phyloP scores from a whole-genome alignment of 1,284 basidiomycete species.

The Amylostereum areolatum region DNA sequence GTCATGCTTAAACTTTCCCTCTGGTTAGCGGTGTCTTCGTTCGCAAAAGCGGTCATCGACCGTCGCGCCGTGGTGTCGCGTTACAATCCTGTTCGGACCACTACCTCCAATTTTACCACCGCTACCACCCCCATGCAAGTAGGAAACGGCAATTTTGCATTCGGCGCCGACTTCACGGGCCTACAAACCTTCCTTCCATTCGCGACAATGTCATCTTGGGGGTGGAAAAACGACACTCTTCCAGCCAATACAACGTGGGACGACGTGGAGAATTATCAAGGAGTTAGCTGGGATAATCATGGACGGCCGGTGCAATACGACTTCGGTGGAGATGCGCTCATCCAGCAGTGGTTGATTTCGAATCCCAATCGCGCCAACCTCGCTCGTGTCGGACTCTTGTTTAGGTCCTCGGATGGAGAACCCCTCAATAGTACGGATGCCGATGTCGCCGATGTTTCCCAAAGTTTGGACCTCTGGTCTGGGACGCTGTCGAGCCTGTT shows the following conservation, averaged over 20 bases:
- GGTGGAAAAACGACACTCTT: slow-evolving; percentile 56
- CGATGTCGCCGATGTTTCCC: slow-evolving; percentile 29
- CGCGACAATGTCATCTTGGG: slow-evolving; percentile 54
- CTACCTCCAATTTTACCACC: slow-evolving; percentile 25
- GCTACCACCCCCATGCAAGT: slow-evolving; percentile 49
- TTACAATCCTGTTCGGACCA: slow-evolving; percentile 48
- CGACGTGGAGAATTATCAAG: slow-evolving; percentile 43
- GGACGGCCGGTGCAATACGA: slow-evolving; percentile 45
- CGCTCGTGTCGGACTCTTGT: slow-evolving; percentile 43
- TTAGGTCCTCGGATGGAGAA: slow-evolving; percentile 26
- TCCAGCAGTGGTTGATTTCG: slow-evolving; percentile 51
- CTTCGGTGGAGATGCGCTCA: slow-evolving; percentile 40
- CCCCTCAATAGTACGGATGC: slow-evolving; percentile 31
- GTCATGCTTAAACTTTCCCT: too few relatives aligned
- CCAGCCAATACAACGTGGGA: slow-evolving; percentile 35
- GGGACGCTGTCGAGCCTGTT: slow-evolving; percentile 45
- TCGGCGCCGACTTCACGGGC: slow-evolving; percentile 52
- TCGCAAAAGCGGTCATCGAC: slow-evolving; percentile 24
- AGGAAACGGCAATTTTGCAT: slow-evolving; percentile 59
- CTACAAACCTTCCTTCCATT: slow-evolving; percentile 53
- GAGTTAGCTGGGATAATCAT: slow-evolving; percentile 45
- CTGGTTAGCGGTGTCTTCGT: too few relatives aligned
- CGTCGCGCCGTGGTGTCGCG: slow-evolving; percentile 39
- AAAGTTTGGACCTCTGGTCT: slow-evolving; percentile 51
- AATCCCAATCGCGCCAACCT: slow-evolving; percentile 56